phyloP scores from a whole-genome alignment of 176 grass and related monocot species.

The Cenchrus purpureus region DNA sequence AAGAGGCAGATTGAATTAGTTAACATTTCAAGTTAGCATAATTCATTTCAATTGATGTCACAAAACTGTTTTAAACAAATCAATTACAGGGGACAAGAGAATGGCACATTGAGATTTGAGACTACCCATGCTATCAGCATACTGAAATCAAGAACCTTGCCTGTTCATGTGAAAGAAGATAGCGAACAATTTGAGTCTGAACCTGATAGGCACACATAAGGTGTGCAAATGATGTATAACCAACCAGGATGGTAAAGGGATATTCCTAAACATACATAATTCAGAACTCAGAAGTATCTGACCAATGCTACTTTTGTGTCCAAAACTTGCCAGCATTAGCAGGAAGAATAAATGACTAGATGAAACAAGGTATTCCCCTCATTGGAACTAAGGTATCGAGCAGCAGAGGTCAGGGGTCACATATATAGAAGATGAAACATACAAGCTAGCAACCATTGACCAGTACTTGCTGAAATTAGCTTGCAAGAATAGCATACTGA shows the following conservation, averaged over 20 bases:
- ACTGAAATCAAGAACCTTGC: constrained; percentile 2
- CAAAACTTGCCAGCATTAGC: neutral
- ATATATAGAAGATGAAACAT: neutral
- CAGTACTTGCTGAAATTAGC: constrained; percentile 11
- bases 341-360: neutral
- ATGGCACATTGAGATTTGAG: neutral
- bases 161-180: neutral
- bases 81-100: neutral
- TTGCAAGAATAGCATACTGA: constrained; percentile 2
- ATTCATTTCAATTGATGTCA: constrained; percentile 7
- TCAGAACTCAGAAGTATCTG: constrained; percentile 18
- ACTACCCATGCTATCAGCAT: neutral
- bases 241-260: constrained; percentile 14
- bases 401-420: neutral
- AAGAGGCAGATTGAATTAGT: constrained; percentile 18
- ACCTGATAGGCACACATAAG: neutral
- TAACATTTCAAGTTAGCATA: constrained; percentile 1
- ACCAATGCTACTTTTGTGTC: neutral
- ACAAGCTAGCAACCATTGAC: neutral
- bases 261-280: constrained; percentile 2
- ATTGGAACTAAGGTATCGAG: constrained; percentile 4
- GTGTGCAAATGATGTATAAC: neutral
- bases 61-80: neutral
- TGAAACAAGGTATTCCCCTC: constrained; percentile 19
- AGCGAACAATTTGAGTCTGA: neutral